Base-by-base conservation (phyloP, 768 basidiomycete species). In the Leccinum boreale region DNA sequence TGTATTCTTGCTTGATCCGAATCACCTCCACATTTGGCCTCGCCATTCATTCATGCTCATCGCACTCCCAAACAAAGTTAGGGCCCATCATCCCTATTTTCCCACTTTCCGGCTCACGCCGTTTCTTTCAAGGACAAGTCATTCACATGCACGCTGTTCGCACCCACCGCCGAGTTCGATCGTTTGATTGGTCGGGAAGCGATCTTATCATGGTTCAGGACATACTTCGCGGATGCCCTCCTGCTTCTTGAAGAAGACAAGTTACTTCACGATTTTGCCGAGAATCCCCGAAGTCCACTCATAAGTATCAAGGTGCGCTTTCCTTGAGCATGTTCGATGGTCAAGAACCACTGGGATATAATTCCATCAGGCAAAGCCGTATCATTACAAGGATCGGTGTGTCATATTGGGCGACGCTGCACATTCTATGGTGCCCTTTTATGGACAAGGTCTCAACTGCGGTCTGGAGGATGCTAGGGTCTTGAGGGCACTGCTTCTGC, bases 41-140 rank as follows among this genome's bases (percentile, higher is more conserved):
- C 89, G 96, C 70, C 92, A 94, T 74, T 92, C 94, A 49, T 98
- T 98, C 81, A 99, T 99, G 96, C 85, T 99, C 67, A 98, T 99
- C 68, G 96, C 94, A 21, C 85, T 99, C 57, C 94, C 96, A 64
- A 99, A 99, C 79, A 88, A 91, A 82, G 96, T 96, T 76, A 76
- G 66, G 67, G 44, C 46, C 28, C 49, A 56, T 64, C 45, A 11
- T 67, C 61, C 59, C 63, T 54, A 55, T 53, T 71, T 68, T 67
- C 72, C 70, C 66, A 58, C 59, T 57, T 62, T 55, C 61, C 54
- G 26, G 48, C 59, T 67, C 58, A 67, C 53, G 55, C 19, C 42
- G 42, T 44, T 56, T 58, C 28, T 62, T 63, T 61, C 59, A 73
- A 98, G 96, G 95, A 98, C 75, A 90, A 86, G 77, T 89, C 94